Evolutionary conservation across 2,329 filamentous ascomycete genomes (phyloP).

Genomic region (Periconia sp.): DNA sequence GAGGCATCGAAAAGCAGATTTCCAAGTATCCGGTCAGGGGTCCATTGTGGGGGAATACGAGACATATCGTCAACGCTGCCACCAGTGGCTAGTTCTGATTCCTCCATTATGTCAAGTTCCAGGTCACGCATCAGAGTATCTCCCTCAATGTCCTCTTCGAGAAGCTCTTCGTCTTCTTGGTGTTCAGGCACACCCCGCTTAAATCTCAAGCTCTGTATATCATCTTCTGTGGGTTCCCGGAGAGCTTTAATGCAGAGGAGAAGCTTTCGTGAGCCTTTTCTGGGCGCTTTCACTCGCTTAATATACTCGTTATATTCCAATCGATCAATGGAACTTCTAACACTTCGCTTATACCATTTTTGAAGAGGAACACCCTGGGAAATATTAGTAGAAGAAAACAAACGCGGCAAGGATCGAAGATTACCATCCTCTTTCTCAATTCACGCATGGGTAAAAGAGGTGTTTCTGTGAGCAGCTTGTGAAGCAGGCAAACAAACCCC

Average conservation of each 20-base stretch:
- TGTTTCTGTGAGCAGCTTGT: slow-evolving; percentile 52
- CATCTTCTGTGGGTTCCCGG: slow-evolving; percentile 39
- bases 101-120: slow-evolving; percentile 32
- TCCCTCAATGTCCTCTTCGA: slow-evolving; percentile 34
- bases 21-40: slow-evolving; percentile 52
- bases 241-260: slow-evolving; percentile 45
- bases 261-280: slow-evolving; percentile 29
- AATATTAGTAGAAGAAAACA: slow-evolving; percentile 15
- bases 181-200: slow-evolving; percentile 18
- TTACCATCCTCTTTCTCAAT: slow-evolving; percentile 52
- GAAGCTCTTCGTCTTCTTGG: slow-evolving; percentile 20
- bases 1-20: slow-evolving; percentile 58
- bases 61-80: not conserved
- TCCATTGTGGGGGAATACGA: slow-evolving; percentile 55
- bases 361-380: slow-evolving; percentile 32
- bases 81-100: slow-evolving; percentile 11
- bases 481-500: slow-evolving; percentile 52
- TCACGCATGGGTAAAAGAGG: slow-evolving; percentile 56
- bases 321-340: slow-evolving; percentile 43
- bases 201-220: slow-evolving; percentile 36
- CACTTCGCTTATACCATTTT: slow-evolving; percentile 42
- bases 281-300: slow-evolving; percentile 38
- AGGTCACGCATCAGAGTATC: slow-evolving; percentile 34
- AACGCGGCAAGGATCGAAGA: slow-evolving; percentile 6
- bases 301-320: slow-evolving; percentile 45